phyloP scores from a whole-genome alignment of 805 yeast genomes.

The Candida cerambycidarum region DNA sequence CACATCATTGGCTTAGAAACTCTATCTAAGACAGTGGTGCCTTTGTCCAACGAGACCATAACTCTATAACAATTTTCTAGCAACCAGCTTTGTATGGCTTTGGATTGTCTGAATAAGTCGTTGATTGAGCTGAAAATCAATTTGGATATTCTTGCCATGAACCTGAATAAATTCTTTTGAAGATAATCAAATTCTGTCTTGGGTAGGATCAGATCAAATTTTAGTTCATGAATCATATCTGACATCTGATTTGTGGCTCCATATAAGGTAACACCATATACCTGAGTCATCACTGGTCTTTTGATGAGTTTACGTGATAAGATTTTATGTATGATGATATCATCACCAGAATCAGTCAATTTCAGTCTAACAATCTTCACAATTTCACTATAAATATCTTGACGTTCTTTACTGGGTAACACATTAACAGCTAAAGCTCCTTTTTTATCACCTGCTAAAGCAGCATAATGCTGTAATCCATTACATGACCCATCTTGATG shows the following conservation, averaged over 20 bases:
- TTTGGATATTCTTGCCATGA: slow-evolving; percentile 20
- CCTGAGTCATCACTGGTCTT: slow-evolving; percentile 47
- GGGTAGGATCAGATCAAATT: slow-evolving; percentile 1
- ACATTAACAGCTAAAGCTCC: slow-evolving; percentile 44
- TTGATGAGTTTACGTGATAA: slow-evolving; percentile 36
- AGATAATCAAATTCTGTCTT: slow-evolving; percentile 6
- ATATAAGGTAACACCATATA: slow-evolving; percentile 41
- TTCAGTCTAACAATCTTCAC: slow-evolving; percentile 23
- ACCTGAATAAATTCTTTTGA: background rate
- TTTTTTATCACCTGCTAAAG: slow-evolving; percentile 34
- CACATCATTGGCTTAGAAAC: slow-evolving; percentile 39
- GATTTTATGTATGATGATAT: slow-evolving; percentile 15
- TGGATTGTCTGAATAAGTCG: slow-evolving; percentile 34
- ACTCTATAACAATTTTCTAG: slow-evolving; percentile 29
- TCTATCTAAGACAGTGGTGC: slow-evolving; percentile 1
- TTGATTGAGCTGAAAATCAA: slow-evolving; percentile 25
- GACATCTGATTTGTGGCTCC: slow-evolving; percentile 39
- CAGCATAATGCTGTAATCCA: slow-evolving; percentile 48
- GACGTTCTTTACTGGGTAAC: slow-evolving; percentile 16
- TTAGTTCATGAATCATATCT: slow-evolving; percentile 12
- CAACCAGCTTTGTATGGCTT: slow-evolving; percentile 37
- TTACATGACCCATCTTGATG: slow-evolving; percentile 48
- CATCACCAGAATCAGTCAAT: slow-evolving; percentile 10
- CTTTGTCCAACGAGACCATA: slow-evolving; percentile 8
- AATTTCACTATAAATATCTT: slow-evolving; percentile 37